Evolutionary conservation across 73 alveolate genomes (phyloP), one percentile per base, ranked within the genome.

Genomic region (Tetrahymena malaccensis): DNA sequence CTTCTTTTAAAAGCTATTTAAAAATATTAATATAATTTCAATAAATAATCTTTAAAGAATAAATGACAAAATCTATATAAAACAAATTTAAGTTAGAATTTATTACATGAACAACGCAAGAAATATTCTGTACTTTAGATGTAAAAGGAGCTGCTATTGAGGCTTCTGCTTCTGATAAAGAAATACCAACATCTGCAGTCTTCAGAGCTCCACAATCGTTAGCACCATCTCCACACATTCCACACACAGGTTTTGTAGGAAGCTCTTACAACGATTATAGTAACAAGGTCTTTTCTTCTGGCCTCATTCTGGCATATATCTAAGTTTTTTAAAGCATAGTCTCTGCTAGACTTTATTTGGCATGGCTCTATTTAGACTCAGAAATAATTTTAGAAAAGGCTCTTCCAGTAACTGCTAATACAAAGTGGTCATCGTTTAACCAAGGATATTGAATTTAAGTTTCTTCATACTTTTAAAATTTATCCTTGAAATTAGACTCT

Each of bases 131-230:
- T 15, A 94, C 93, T 34, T 55, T 83, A 25, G 97, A 43, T 13
- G 99, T 96, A 93, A 97, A 97, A 40, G 99, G 98, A 43, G 99
- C 98, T 19, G 99, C 99, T 34, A 97, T 97, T 34, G 99, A 97
- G 31, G 99, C 97, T 55, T 97, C 99, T 31, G 98, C 98, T 43
- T 96, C 96, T 9, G 98, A 97, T n/a, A 97, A 94, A 19, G 98
- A 97, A 43, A 97, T 56, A 25, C 99, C 98, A 19, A 97, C 93
- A 84, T 97, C 98, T 34, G 98, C 98, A 8, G 94, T 85, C 85
- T 96, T 97, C 25, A 97, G 93, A 4, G 98, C 98, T 44, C 97
- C 97, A 95, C 98, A 97, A 34, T 97, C 98, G 43, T 97, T 97
- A 25, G 98, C 98, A 0, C 98, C 98, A 57, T 96, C 98, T 21